Conservation (phyloP, 495 filamentous ascomycete species). For the Neurospora sp. region DNA sequence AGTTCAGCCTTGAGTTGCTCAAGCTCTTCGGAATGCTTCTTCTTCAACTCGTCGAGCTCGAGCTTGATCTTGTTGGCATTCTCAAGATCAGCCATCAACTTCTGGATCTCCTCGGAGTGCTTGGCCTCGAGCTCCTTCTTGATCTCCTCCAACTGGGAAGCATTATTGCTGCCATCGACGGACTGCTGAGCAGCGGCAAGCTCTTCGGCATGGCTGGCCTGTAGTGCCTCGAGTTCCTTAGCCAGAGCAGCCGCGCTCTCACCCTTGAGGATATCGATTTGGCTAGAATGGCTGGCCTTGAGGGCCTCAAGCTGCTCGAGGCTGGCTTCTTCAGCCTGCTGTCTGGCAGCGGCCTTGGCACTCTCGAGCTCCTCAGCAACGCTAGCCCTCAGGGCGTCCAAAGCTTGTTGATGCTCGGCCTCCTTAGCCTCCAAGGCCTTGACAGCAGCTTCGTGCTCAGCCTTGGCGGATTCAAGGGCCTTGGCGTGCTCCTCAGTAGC, state of each 20-base stretch:
- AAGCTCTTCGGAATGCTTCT: constrained; percentile 18
- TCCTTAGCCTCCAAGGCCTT: constrained; percentile 30
- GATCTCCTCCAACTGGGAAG: constrained; percentile 15
- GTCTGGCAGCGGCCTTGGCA: constrained; percentile 29
- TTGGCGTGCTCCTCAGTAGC: constrained; percentile 24
- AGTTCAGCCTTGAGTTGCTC: constrained; percentile 24
- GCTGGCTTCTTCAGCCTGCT: constrained; percentile 26
- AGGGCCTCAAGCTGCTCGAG: constrained; percentile 30
- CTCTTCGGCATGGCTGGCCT: constrained; percentile 29
- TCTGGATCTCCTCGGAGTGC: constrained; percentile 23
- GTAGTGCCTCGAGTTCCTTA: constrained; percentile 31
- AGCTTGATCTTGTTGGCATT: background rate
- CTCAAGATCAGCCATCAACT: constrained; percentile 1
- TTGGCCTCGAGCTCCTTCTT: constrained; percentile 28
- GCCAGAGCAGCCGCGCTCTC: constrained; percentile 28
- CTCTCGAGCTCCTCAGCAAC: constrained; percentile 36
- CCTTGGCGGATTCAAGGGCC: constrained; percentile 28
- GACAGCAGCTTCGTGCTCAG: constrained; percentile 24
- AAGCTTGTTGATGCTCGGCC: constrained; percentile 29
- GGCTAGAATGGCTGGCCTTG: constrained; percentile 37
- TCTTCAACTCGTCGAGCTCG: constrained; percentile 12
- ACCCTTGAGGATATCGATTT: constrained; percentile 31
- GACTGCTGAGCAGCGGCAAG: constrained; percentile 19
- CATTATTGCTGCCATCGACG: constrained; percentile 15
- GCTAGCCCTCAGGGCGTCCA: constrained; percentile 34